Conservation (phyloP, 2,329 filamentous ascomycete genomes). For the Drechmeria coniospora region DNA sequence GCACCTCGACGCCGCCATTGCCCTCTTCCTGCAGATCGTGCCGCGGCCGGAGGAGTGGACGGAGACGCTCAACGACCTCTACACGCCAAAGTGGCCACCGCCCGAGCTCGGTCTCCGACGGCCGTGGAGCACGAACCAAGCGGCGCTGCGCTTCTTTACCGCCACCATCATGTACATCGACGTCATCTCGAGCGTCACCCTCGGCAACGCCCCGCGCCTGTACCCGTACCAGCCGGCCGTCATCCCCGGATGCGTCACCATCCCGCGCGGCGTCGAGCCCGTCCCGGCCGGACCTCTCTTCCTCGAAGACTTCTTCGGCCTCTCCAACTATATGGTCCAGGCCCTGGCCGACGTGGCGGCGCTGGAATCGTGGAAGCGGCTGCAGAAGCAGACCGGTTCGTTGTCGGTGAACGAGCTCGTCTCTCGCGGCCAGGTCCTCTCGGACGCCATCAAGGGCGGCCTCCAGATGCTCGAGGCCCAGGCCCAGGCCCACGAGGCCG, state of each 20-base stretch:
- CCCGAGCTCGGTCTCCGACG: slow-evolving; percentile 15
- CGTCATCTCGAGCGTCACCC: slow-evolving; percentile 31
- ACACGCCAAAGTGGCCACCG: slow-evolving; percentile 18
- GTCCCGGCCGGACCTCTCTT: slow-evolving; percentile 16
- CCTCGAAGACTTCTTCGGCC: slow-evolving; percentile 36
- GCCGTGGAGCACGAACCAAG: slow-evolving; percentile 29
- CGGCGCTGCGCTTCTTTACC: slow-evolving; percentile 30
- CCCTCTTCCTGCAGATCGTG: slow-evolving; percentile 31
- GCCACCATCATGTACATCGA: slow-evolving; percentile 33
- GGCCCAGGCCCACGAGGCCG: background rate
- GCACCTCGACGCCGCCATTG: slow-evolving; percentile 33
- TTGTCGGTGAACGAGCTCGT: slow-evolving; percentile 31
- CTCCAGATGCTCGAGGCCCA: slow-evolving; percentile 15
- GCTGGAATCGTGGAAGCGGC: slow-evolving; percentile 40
- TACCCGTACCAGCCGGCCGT: slow-evolving; percentile 23
- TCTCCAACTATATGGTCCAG: slow-evolving; percentile 40
- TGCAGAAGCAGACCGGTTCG: slow-evolving; percentile 23
- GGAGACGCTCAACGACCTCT: slow-evolving; percentile 16
- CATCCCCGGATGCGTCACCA: slow-evolving; percentile 16
- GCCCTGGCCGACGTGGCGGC: slow-evolving; percentile 37
- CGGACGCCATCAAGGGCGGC: slow-evolving; percentile 18
- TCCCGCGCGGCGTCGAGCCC: slow-evolving; percentile 6
- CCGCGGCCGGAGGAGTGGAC: slow-evolving; percentile 21
- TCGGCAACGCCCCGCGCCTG: slow-evolving; percentile 25
- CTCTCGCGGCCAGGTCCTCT: slow-evolving; percentile 25